Base-by-base conservation (phyloP, 768 basidiomycete species). In the Boletus eberwhitei region DNA sequence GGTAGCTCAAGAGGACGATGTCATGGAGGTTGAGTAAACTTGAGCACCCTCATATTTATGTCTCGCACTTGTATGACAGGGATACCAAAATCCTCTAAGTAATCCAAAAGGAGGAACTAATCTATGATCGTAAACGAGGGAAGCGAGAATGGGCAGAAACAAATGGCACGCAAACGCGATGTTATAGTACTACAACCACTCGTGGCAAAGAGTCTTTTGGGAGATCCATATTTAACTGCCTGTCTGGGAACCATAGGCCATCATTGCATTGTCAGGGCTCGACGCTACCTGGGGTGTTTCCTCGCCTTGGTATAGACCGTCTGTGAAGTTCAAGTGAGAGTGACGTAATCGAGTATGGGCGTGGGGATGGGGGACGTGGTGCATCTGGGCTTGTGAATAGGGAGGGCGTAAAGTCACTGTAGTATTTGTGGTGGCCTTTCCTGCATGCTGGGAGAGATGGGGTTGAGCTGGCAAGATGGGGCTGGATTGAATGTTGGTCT, bases 311-410 rank as follows among this genome's bases (percentile, higher is more conserved):
- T 77, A 75, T 53, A 74, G 64, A 22, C 63, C 58, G 50, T 74
- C 73, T n/a, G 75, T 62, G 53, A 79, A 79, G 61, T 74, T 75
- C 39, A 84, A 58, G 55, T 78, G 75, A 4, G 80, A 77, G 61
- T 85, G 84, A 58, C 86, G 88, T 58, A 87, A 86, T 34, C 86
- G 80, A 0, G 87, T 84, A 61, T 90, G 87, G 0, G 87, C 86
- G 54, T 89, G 88, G 2, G 88, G 86, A 59, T 89, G 88, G 2
- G 88, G 86, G 42, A 90, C 86, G 59, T 89, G 88, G 61, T 90
- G 88, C 85, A 90, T 87, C 64, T 81, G 85, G 22, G 77, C 64
- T 6, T 76, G 66, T 14, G 79, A 70, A 64, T 85, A 88, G 17
- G 85, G 80, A n/a, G 82, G 71, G 50, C 79, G 82, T 29, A 87